Evolutionary conservation across 352 stramenopile species (phyloP).

Genomic region (Pythium apleroticum): DNA sequence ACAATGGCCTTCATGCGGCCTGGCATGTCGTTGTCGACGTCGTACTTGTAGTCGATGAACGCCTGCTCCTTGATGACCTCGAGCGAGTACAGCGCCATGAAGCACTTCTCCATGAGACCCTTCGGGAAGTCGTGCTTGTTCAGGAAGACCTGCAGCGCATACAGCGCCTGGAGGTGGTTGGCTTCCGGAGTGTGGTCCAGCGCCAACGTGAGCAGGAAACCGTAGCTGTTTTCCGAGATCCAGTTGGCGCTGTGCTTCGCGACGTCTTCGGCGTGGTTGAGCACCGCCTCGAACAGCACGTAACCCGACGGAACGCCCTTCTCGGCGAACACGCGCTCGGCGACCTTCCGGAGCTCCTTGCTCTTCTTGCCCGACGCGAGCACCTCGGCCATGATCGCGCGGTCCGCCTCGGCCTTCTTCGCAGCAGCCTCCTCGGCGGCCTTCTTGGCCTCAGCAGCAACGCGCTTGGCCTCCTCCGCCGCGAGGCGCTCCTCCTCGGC

Average conservation of each 20-base stretch:
- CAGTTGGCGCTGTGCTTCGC: conserved; percentile 81
- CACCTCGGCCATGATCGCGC: conserved; percentile 57
- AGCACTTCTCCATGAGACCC: conserved; percentile 79
- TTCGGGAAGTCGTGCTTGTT: conserved; percentile 77
- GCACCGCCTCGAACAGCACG: conserved; percentile 61
- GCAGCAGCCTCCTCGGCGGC: conserved; percentile 43
- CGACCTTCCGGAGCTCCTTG: conserved; percentile 50
- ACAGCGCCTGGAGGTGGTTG: conserved; percentile 71
- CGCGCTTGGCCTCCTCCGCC: conserved; percentile 62
- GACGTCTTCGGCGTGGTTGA: conserved; percentile 50
- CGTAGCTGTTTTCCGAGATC: conserved; percentile 64
- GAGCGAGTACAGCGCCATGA: conserved; percentile 83
- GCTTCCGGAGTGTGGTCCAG: conserved; percentile 53
- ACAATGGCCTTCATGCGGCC: conserved; percentile 85
- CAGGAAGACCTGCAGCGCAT: conserved; percentile 75
- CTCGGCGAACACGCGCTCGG: conserved; percentile 56
- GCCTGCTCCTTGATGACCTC: conserved; percentile 78
- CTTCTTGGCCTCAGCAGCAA: conserved; percentile 62
- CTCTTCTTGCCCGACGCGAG: conserved; percentile 65
- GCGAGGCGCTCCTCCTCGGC: conserved; percentile 69
- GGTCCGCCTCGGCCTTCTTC: conserved; percentile 53
- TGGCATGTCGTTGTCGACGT: conserved; percentile 67
- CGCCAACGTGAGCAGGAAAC: conserved; percentile 55
- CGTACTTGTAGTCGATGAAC: conserved; percentile 89
- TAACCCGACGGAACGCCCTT: conserved; percentile 40